Evolutionary conservation across 768 basidiomycete species (phyloP).

Genomic region (Phallus indusiatus): DNA sequence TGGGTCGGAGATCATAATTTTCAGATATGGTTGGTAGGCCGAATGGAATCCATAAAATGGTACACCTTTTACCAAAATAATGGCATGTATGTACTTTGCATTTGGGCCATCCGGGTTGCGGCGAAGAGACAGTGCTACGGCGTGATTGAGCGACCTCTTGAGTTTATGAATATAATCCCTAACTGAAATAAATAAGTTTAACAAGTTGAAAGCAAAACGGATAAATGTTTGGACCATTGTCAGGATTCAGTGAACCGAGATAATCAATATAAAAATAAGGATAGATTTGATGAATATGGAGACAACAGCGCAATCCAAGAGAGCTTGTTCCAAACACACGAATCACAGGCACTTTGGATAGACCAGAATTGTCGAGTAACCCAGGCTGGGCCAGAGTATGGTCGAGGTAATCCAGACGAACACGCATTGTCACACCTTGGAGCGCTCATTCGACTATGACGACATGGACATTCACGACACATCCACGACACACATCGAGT

Average conservation of each 20-base stretch:
- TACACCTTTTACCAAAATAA: slow-evolving; percentile 86
- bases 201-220: neutral
- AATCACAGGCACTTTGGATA: slow-evolving; percentile 67
- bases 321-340: slow-evolving; percentile 83
- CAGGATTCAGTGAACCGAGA: slow-evolving; percentile 50
- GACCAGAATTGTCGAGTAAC: slow-evolving; percentile 49
- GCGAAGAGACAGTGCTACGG: slow-evolving; percentile 73
- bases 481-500: neutral
- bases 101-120: slow-evolving; percentile 52
- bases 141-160: slow-evolving; percentile 71
- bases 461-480: neutral
- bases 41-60: slow-evolving; percentile 94
- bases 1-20: slow-evolving; percentile 72
- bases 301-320: slow-evolving; percentile 64
- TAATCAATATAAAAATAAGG: slow-evolving; percentile 93
- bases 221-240: slow-evolving; percentile 39
- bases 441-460: neutral
- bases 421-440: slow-evolving; percentile 19
- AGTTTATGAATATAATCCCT: slow-evolving; percentile 61
- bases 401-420: slow-evolving; percentile 53
- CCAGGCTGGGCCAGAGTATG: slow-evolving; percentile 50
- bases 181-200: slow-evolving; percentile 36
- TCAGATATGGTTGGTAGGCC: slow-evolving; percentile 79
- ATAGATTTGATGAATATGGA: slow-evolving; percentile 88
- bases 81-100: slow-evolving; percentile 59